Evolutionary conservation across 2,329 filamentous ascomycete species (phyloP), one percentile per base, ranked within the genome.

Genomic region (Penicillium sp.): DNA sequence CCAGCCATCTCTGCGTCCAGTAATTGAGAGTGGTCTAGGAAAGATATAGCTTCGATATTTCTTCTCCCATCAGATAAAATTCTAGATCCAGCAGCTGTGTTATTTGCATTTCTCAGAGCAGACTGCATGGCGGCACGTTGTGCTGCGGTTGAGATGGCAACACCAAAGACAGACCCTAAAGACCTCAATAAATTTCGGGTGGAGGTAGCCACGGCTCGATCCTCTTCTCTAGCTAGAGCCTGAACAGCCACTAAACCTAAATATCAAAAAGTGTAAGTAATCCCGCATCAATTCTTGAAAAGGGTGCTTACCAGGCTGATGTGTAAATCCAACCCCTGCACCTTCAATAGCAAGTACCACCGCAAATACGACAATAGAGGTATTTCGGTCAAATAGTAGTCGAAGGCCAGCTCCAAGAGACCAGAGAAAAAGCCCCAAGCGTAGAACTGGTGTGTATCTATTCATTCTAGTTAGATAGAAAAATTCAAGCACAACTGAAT

Each of bases 221-320:
- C 53, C 26, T 55, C 43, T 13, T 28, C 18, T 26, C 40, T 40
- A 13, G 53, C 37, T 4, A 55, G 37, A 19, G 53, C 53, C 24
- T 55, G 53, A 7, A 55, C 39, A 13, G 53, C 53, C n/a, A 55
- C 48, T 11, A 55, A 23, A 3, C 37, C 53, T 55, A 24, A 39
- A 10, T 24, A 34, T 8, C 11, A 21, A 18, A 26, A 33, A 14
- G 5, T 26, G 28, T 31, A 2, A 13, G 10, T 31, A 5, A 28
- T 49, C 14, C 3, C 2, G 6, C 28, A 48, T 36, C 21, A 11
- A 24, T 13, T 1, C 10, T 31, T 14, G 16, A 14, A 18, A 3
- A 28, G 5, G 5, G 29, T 19, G 18, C 21, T 52, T 52, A 55
- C 53, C 53, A 8, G 53, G 48, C 31, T 55, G 48, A 49, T 51